Evolutionary conservation across 306 rosid species (phyloP).

Genomic region (Rosa lucieae): DNA sequence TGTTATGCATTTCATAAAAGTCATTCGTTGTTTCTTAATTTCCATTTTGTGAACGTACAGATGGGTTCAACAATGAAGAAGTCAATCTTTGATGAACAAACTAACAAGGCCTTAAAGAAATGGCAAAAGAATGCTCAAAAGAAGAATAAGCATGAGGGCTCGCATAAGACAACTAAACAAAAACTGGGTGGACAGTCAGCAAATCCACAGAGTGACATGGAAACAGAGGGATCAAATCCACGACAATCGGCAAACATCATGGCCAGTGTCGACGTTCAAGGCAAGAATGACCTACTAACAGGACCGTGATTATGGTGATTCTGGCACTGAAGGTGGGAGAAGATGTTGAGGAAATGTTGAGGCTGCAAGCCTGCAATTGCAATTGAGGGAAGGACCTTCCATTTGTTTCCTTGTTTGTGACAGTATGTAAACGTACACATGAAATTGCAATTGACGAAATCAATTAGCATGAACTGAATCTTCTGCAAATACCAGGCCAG

Average conservation of each 20-base stretch:
- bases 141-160: slow-evolving; percentile 47
- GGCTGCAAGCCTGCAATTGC: not conserved
- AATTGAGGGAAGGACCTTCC: not conserved
- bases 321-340: not conserved
- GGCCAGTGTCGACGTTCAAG: slow-evolving; percentile 22
- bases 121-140: slow-evolving; percentile 82
- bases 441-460: not conserved
- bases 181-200: slow-evolving; percentile 38
- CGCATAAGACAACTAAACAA: slow-evolving; percentile 12
- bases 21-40: not conserved
- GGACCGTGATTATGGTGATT: not conserved
- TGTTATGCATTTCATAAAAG: not conserved
- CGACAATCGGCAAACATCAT: slow-evolving; percentile 17
- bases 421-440: not conserved
- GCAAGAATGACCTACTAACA: not conserved
- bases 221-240: not conserved
- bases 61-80: slow-evolving; percentile 97
- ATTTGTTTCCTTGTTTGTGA: not conserved
- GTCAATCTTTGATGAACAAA: slow-evolving; percentile 92
- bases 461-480: not conserved
- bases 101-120: slow-evolving; percentile 68
- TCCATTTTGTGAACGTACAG: slow-evolving; percentile 30
- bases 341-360: not conserved
- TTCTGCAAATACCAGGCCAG: slow-evolving; percentile 1
- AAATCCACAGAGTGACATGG: slow-evolving; percentile 21